These are phyloP conservation scores for Leishmania martiniquensis DNA, from an alignment of 208 protist genomes.

Conservation along the genomic window DNA sequence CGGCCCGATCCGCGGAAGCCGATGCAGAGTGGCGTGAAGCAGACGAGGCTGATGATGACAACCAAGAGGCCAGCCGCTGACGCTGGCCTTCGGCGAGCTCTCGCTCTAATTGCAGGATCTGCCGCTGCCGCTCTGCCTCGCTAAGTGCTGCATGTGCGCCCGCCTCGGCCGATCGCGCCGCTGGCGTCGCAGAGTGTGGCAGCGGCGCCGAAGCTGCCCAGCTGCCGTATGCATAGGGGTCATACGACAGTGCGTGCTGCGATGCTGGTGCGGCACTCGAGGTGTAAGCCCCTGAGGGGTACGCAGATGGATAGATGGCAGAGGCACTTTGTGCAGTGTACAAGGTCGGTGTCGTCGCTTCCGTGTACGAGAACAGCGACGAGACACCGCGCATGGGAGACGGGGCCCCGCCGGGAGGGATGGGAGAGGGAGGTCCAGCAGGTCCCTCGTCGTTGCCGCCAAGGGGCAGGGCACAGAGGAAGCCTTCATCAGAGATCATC, in stretches of 20 bases:
- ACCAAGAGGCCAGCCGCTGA: constrained; percentile 18
- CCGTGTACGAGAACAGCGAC: neutral
- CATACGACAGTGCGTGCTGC: neutral
- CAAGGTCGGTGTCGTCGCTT: constrained; percentile 6
- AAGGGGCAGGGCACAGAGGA: constrained; percentile 27
- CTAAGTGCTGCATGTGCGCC: neutral
- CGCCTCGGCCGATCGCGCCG: constrained; percentile 1
- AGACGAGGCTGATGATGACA: constrained; percentile 6
- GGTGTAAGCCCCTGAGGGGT: constrained; percentile 12
- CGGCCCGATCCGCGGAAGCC: neutral
- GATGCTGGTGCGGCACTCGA: neutral
- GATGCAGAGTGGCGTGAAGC: neutral
- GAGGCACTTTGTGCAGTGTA: constrained; percentile 16
- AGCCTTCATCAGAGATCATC: constrained; percentile 18
- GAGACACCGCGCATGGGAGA: constrained; percentile 14
- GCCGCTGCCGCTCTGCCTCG: constrained; percentile 27
- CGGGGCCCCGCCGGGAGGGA: neutral
- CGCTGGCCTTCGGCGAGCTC: constrained; percentile 32
- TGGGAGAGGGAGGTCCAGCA: neutral
- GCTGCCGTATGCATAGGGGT: neutral
- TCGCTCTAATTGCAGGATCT: constrained; percentile 29
- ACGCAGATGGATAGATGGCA: neutral
- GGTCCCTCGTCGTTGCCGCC: neutral
- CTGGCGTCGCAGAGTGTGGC: neutral
- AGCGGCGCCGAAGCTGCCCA: neutral